A percentile compares a stretch with the other conserved stretches of the same genome.
Evolutionary conservation across 768 basidiomycete genomes (phyloP).

Genomic region (Kwoniella sp.): DNA sequence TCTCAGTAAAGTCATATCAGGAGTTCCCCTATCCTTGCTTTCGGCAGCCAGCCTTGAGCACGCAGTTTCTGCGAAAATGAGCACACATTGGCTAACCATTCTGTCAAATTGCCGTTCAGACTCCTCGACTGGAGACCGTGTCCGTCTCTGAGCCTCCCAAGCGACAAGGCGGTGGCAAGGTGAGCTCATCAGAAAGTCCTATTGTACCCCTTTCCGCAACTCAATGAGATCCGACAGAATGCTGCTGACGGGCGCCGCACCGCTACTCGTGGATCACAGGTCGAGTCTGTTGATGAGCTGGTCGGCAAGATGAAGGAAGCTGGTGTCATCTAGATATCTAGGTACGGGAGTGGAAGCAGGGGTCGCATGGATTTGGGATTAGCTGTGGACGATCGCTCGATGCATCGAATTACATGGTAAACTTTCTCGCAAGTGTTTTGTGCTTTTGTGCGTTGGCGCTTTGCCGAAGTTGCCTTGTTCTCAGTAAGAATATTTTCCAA

Average conservation of each 20-base stretch:
- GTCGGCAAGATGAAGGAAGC: slow-evolving; percentile 86
- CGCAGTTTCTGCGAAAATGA: no score
- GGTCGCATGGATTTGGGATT: neutral
- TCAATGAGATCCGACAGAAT: neutral
- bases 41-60: neutral
- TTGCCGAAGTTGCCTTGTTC: no score
- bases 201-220: neutral
- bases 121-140: slow-evolving; percentile 78
- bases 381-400: neutral
- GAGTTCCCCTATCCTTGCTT: no score
- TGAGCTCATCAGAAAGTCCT: slow-evolving; percentile 41
- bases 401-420: neutral
- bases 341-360: neutral
- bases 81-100: neutral
- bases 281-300: slow-evolving; percentile 84
- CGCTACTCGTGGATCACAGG: slow-evolving; percentile 59
- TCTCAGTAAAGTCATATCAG: no score
- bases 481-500: no score
- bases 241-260: neutral
- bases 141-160: slow-evolving; percentile 87
- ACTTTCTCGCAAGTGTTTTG: no score
- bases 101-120: slow-evolving; percentile 37
- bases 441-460: no score
- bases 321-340: slow-evolving; percentile 60
- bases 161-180: slow-evolving; percentile 89